Evolutionary conservation across 768 basidiomycete genomes (phyloP).

Genomic region (Calocybe indica): DNA sequence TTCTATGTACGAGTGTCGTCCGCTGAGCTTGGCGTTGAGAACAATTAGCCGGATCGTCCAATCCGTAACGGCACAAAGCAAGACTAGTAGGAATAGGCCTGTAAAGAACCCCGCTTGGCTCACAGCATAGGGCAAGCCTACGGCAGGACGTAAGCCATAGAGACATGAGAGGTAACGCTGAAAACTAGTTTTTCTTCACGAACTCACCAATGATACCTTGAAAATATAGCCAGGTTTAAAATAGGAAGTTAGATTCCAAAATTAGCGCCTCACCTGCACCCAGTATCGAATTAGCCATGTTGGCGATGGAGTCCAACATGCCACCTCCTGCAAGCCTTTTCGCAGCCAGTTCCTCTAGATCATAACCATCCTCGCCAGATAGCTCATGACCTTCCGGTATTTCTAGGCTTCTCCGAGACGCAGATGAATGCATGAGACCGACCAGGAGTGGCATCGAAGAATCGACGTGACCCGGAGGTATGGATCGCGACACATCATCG

Average conservation of each 20-base stretch:
- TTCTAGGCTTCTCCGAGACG: conserved; percentile 52
- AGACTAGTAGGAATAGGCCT: conserved; percentile 76
- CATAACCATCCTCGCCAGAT: conserved; percentile 33
- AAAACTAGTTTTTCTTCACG: too few species aligned
- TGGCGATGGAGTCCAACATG: conserved; percentile 74
- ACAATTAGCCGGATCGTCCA: conserved; percentile 98
- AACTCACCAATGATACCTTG: conserved; percentile 19
- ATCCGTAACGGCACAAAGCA: conserved; percentile 82
- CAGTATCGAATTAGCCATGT: conserved; percentile 95
- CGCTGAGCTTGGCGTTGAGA: conserved; percentile 92
- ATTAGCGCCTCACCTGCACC: conserved; percentile 64
- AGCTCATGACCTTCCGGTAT: conserved; percentile 31
- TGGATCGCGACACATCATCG: conserved; percentile 20
- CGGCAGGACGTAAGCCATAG: conserved; percentile 5
- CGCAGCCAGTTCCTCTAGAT: conserved; percentile 69
- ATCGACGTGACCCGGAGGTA: conserved; percentile 33
- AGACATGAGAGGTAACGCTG: too few species aligned
- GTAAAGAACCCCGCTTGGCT: conserved; percentile 92
- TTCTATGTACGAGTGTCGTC: conserved; percentile 86
- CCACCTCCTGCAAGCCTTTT: conserved; percentile 67
- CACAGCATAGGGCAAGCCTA: conserved; percentile 91
- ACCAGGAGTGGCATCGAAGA: conserved; percentile 73
- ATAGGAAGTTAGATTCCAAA: conserved; percentile 12
- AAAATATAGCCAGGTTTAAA: conserved; percentile 2
- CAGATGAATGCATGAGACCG: conserved; percentile 66